Conservation (phyloP, 371 early-diverging fungal species). For the Mortierella sp. region DNA sequence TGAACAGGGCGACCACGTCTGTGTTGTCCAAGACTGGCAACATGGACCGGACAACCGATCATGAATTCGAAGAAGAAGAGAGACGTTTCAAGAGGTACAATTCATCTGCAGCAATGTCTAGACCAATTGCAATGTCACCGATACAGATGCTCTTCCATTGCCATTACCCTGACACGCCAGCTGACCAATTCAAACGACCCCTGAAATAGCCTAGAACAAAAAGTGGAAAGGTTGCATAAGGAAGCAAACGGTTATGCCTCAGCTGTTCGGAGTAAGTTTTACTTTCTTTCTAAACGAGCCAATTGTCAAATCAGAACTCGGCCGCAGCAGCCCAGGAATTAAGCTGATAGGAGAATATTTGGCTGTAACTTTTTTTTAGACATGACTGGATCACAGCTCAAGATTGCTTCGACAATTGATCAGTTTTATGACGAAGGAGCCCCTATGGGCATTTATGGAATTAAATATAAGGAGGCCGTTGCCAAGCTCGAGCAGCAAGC, state of each 20-base stretch:
- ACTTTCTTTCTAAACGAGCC: not conserved
- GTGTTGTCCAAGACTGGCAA: constrained; percentile 58
- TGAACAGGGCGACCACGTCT: constrained; percentile 86
- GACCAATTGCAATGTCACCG: not conserved
- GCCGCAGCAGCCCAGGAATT: not conserved
- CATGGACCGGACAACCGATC: constrained; percentile 62
- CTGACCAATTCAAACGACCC: not conserved
- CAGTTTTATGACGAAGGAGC: constrained; percentile 73
- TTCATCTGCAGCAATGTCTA: no score
- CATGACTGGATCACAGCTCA: constrained; percentile 87
- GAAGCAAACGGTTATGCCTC: constrained; percentile 96
- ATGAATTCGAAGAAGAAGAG: constrained; percentile 90
- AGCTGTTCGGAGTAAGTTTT: constrained; percentile 77
- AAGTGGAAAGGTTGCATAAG: constrained; percentile 87
- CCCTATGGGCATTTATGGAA: constrained; percentile 64
- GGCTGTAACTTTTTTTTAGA: constrained; percentile 53
- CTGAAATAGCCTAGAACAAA: constrained; percentile 80
- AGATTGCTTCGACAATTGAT: constrained; percentile 84
- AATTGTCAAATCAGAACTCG: not conserved
- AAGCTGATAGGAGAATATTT: not conserved
- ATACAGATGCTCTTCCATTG: not conserved
- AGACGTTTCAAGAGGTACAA: constrained; percentile 81
- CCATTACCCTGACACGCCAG: no score
- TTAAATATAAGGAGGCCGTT: constrained; percentile 81
- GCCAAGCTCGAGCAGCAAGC: constrained; percentile 86